Evolutionary conservation across 257 asterid species (phyloP).

Genomic region (Linderniella brevidens): DNA sequence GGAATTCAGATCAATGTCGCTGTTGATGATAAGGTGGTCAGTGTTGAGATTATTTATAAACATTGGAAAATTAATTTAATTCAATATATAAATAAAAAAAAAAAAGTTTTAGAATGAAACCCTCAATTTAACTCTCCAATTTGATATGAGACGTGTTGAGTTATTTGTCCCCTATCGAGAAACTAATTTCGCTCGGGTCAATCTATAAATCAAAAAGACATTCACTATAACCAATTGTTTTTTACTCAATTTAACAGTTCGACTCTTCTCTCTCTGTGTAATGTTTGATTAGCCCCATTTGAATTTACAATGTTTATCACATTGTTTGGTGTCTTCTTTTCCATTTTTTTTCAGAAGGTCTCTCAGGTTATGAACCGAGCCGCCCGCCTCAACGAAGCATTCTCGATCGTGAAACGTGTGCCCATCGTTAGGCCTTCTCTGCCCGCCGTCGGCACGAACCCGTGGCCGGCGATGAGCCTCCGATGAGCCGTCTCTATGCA

Average conservation of each 20-base stretch:
- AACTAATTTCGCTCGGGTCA: too few relatives aligned
- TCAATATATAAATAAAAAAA: too few relatives aligned
- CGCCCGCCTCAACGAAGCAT: conserved; percentile 85
- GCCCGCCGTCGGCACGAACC: conserved; percentile 43
- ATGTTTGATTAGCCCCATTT: too few relatives aligned
- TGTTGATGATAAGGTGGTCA: conserved; percentile 75
- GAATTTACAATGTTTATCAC: too few relatives aligned
- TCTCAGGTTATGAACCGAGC: conserved; percentile 90
- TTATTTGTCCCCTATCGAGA: too few relatives aligned
- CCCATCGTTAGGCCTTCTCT: conserved; percentile 69
- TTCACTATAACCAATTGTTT: too few relatives aligned
- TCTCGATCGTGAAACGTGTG: conserved; percentile 77
- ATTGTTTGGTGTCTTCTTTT: not conserved
- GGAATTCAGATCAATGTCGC: conserved; percentile 61
- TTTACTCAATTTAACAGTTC: too few relatives aligned
- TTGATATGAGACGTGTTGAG: too few relatives aligned
- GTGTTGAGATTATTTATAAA: not conserved
- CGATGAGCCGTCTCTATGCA: conserved; percentile 12
- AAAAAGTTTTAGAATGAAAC: too few relatives aligned
- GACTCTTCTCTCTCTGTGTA: too few relatives aligned
- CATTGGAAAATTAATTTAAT: not conserved
- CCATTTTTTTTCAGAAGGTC: conserved; percentile 43
- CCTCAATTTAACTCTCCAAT: too few relatives aligned
- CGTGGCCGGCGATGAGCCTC: conserved; percentile 61
- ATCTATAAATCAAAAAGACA: too few relatives aligned